Conservation (phyloP, 73 alveolate genomes). For the Symbiodinium natans region DNA sequence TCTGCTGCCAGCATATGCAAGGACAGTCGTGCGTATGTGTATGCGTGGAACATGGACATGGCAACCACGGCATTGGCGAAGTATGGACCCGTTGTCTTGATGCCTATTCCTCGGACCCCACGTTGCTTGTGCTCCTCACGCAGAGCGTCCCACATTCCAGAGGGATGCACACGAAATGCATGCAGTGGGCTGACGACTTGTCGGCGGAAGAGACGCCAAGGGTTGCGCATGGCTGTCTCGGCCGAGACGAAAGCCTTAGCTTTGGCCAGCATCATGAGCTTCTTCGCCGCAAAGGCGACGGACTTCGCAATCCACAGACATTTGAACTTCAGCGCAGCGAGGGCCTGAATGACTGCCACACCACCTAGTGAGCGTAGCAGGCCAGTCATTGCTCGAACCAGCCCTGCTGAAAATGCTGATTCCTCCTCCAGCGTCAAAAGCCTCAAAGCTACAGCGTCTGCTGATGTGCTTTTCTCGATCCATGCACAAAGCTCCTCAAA, state of each 20-base stretch:
- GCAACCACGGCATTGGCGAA: constrained; percentile 31
- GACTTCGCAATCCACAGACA: neutral
- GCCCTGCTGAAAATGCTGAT: neutral
- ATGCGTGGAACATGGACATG: constrained; percentile 64
- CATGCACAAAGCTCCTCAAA: constrained; percentile 10
- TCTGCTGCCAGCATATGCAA: constrained; percentile 6
- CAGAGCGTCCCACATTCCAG: neutral
- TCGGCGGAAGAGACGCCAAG: constrained; percentile 42
- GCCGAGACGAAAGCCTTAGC: constrained; percentile 31
- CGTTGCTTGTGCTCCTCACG: constrained; percentile 6
- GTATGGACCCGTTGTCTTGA: constrained; percentile 27
- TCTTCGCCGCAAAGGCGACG: neutral
- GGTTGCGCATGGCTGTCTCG: constrained; percentile 48
- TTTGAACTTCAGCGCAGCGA: neutral
- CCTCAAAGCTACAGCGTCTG: neutral
- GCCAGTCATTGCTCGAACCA: constrained; percentile 10
- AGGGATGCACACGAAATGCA: neutral
- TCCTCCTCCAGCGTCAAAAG: neutral
- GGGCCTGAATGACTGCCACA: constrained; percentile 4
- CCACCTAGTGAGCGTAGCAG: constrained; percentile 19
- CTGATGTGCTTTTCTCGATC: neutral
- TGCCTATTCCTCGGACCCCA: constrained; percentile 36
- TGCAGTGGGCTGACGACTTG: constrained; percentile 41
- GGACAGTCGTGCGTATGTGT: constrained; percentile 7
- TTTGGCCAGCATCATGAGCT: neutral